A percentile compares a stretch with the other conserved stretches of the same genome.
phyloP scores from a whole-genome alignment of 176 grass and related monocot genomes.

The Juncus effusus region DNA sequence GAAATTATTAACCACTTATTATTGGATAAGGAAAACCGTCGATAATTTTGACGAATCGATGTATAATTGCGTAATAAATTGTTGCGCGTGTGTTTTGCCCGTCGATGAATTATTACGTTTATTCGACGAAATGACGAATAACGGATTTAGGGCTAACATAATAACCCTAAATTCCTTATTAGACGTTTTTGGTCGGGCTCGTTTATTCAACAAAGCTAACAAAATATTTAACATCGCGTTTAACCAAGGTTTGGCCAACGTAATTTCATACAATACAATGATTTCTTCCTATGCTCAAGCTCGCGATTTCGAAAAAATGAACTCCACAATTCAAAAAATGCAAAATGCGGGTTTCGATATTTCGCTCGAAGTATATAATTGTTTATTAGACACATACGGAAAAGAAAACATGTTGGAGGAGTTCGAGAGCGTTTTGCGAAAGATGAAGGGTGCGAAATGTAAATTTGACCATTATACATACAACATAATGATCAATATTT shows the following conservation, averaged over 20 bases:
- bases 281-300: constrained; percentile 66
- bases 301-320: constrained; percentile 62
- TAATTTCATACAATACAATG: constrained; percentile 89
- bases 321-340: constrained; percentile 59
- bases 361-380: constrained; percentile 77
- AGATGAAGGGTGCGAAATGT: constrained; percentile 71
- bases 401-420: constrained; percentile 67
- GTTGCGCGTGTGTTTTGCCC: constrained; percentile 65
- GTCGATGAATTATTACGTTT: constrained; percentile 81
- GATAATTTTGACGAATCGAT: constrained; percentile 71
- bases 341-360: constrained; percentile 53
- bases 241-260: constrained; percentile 57
- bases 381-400: constrained; percentile 87
- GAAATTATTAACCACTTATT: constrained; percentile 76
- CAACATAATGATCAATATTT: constrained; percentile 96
- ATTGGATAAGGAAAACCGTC: constrained; percentile 67
- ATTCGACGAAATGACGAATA: constrained; percentile 80
- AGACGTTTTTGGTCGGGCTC: constrained; percentile 77
- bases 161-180: constrained; percentile 86
- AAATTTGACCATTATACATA: constrained; percentile 85
- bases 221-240: constrained; percentile 68
- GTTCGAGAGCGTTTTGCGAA: constrained; percentile 61
- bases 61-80: constrained; percentile 97
- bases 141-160: constrained; percentile 47
- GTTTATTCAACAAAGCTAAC: constrained; percentile 62